Evolutionary conservation across 495 filamentous ascomycete species (phyloP).

Genomic region (Penicillium taxi): DNA sequence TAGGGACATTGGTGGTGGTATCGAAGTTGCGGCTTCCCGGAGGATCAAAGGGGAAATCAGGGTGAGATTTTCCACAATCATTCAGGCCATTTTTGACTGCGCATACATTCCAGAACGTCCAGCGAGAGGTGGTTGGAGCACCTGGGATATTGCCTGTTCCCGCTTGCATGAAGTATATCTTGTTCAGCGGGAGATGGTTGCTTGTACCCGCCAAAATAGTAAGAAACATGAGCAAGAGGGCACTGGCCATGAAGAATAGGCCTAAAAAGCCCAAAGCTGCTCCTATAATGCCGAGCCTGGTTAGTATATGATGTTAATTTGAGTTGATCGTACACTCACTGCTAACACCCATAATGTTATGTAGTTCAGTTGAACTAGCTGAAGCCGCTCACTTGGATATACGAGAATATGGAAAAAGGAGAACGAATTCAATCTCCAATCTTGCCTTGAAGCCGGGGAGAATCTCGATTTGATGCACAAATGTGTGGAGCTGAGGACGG

Average conservation of each 20-base stretch:
- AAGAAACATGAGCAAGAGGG: constrained; percentile 71
- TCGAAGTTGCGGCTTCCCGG: constrained; percentile 49
- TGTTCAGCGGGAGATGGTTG: constrained; percentile 52
- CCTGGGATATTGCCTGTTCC: constrained; percentile 61
- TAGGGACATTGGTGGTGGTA: constrained; percentile 48
- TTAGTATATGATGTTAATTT: constrained; percentile 6
- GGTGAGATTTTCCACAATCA: constrained; percentile 45
- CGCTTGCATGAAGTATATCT: constrained; percentile 77
- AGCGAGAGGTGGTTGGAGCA: constrained; percentile 59
- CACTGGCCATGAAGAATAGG: constrained; percentile 66
- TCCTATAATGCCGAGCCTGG: constrained; percentile 30
- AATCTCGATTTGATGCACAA: not conserved
- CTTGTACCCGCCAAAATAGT: constrained; percentile 64
- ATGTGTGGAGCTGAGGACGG: not conserved
- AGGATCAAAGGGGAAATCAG: constrained; percentile 60
- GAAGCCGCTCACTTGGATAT: not conserved
- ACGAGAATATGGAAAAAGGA: not conserved
- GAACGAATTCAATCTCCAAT: no score
- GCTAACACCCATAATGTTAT: constrained; percentile 29
- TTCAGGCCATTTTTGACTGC: constrained; percentile 42
- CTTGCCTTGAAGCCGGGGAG: not conserved
- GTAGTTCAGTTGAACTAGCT: not conserved
- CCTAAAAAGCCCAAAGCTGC: constrained; percentile 49
- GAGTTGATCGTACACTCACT: constrained; percentile 17
- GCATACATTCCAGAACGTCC: constrained; percentile 84